phyloP scores from a whole-genome alignment of 2,329 filamentous ascomycete species.

The Colletotrichum theobromicola region DNA sequence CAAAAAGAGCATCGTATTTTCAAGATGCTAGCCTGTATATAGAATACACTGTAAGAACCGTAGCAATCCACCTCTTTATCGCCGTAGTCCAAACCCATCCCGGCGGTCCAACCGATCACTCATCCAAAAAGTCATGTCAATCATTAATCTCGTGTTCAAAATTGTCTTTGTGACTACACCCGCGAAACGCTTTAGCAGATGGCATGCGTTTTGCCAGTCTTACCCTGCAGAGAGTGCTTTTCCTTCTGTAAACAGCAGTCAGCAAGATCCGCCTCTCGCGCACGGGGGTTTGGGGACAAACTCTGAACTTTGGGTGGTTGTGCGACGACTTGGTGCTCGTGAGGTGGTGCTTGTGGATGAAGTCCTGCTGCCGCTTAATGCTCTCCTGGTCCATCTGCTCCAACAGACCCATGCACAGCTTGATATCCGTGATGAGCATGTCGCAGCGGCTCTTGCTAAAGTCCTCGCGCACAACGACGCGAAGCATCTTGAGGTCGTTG shows the following conservation, averaged over 20 bases:
- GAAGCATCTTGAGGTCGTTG: constrained; percentile 84
- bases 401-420: constrained; percentile 74
- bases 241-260: constrained; percentile 59
- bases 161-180: not conserved
- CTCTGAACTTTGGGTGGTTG: constrained; percentile 55
- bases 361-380: constrained; percentile 72
- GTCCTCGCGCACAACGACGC: constrained; percentile 91
- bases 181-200: constrained; percentile 67
- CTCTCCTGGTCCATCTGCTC: constrained; percentile 75
- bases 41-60: not conserved
- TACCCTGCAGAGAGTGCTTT: constrained; percentile 86
- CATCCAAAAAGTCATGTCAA: constrained; percentile 6
- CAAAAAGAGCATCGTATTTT: not conserved
- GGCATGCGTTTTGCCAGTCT: constrained; percentile 88
- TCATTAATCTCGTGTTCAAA: not conserved
- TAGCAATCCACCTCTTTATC: not conserved
- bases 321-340: constrained; percentile 58
- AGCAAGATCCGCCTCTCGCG: not conserved
- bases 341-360: constrained; percentile 62
- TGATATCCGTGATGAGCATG: constrained; percentile 77
- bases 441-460: constrained; percentile 86
- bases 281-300: constrained; percentile 33
- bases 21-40: not conserved
- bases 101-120: not conserved
- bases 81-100: fast-evolving